Evolutionary conservation across 2,329 filamentous ascomycete genomes (phyloP), one percentile per base, ranked within the genome.

Genomic region (Fusarium buharicum): DNA sequence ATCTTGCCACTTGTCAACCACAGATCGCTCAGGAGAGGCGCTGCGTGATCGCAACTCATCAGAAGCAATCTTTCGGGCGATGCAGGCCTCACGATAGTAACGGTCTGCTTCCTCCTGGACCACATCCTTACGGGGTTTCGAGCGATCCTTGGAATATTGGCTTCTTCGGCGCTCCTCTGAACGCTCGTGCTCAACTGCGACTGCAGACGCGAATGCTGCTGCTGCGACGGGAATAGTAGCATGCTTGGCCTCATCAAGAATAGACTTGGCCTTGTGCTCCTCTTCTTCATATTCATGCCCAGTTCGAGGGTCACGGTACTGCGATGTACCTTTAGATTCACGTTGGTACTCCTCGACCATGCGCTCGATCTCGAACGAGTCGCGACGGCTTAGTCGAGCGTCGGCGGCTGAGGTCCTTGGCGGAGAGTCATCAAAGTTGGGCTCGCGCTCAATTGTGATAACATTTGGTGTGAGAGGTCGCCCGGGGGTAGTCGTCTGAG

Each of bases 71-170:
- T 82, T 84, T 12, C 82, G 81, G 8, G 84, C 84, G 51, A 83
- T 77, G 20, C 77, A 77, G 33, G 79, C 78, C 70, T 86, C 81
- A 52, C 85, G 84, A 64, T 88, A 89, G 55, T 81, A 79, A 52
- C 78, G 77, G 68, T 89, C 79, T 27, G 85, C 86, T 59, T 85
- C 81, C 62, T 85, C 84, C 70, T 84, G 83, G 17, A 88, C 77
- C 12, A 71, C 62, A 55, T 86, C 83, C 47, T 71, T 76, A 34
- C 62, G 62, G 53, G 68, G 67, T 54, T 54, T 62, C n/a, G 66
- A 63, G 34, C 71, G 67, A 38, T 74, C 70, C 18, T 76, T 67
- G 18, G 75, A 61, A 53, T 76, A 67, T 40, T 75, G 66, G 52
- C 72, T 68, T 55, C 73, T 67, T 36, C 62, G 64, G 31, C 73